Evolutionary conservation across 805 yeast genomes (phyloP), one percentile per base, ranked within the genome.

Genomic region (Lachancea mirantina): DNA sequence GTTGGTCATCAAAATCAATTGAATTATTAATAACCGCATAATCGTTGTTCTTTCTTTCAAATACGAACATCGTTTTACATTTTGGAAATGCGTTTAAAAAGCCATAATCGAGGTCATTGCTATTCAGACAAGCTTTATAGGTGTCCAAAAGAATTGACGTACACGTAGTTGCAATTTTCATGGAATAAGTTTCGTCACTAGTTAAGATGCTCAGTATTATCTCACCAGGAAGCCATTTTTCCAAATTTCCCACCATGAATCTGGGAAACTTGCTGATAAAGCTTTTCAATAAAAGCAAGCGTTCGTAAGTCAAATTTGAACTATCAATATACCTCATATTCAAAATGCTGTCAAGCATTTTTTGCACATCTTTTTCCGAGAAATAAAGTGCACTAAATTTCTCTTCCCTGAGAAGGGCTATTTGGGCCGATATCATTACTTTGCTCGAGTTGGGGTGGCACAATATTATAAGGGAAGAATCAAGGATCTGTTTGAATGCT

Each of bases 201-300:
- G 43, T 27, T 6, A 55, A 20, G 6, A 50, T 41, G 25, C 50
- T 38, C 4, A 46, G 37, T 23, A 50, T 19, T 1, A 53, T 50
- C 41, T 54, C 59, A 14, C 42, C 33, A 7, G 53, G 51, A 11
- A 54, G 28, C 61, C 61, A 55, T 13, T 14, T 19, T 2, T 35
- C 20, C 3, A 47, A 28, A 9, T 35, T 35, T 6, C 42, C 35
- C 3, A 48, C 23, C 59, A 54, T 55, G 2, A 34, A 21, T 4
- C 29, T 25, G 2, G 55, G 47, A 32, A 46, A 49, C 32, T 50
- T 53, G 2, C 28, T 26, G 1, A 53, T 15, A 18, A 52, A 43
- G 5, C 40, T 38, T 24, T 43, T 50, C 3, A 54, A 36, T 11
- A 53, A 31, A 4, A 41, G 34, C 10, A 55, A 32, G 35, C 45